Evolutionary conservation across 305 asterid species (phyloP).

Genomic region (Ilex paraguariensis): DNA sequence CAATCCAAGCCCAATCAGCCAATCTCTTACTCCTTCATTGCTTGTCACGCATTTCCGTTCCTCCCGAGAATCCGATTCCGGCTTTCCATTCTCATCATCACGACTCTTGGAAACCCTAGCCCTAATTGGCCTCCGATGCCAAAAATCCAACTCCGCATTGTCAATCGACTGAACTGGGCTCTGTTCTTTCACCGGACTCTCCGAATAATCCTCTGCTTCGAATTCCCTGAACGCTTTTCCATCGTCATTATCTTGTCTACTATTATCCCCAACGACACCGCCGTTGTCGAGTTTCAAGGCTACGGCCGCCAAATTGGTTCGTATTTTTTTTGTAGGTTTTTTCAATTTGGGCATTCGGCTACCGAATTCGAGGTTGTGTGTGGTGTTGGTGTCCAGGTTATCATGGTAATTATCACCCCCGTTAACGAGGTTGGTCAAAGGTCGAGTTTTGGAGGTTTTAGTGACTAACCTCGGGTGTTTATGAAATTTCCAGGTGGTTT

Average conservation of each 20-base stretch:
- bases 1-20: constrained; percentile 80
- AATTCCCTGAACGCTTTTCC: constrained; percentile 49
- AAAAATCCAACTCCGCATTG: constrained; percentile 71
- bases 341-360: constrained; percentile 58
- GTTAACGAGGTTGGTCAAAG: constrained; percentile 82
- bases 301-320: constrained; percentile 70
- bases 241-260: constrained; percentile 42
- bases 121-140: constrained; percentile 68
- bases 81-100: constrained; percentile 17
- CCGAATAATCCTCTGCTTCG: constrained; percentile 50
- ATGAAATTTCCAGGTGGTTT: constrained; percentile 63
- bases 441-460: constrained; percentile 83
- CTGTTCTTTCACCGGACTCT: constrained; percentile 54
- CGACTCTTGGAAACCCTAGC: constrained; percentile 45
- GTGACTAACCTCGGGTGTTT: constrained; percentile 79
- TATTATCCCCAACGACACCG: constrained; percentile 23
- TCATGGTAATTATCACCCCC: constrained; percentile 40
- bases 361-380: constrained; percentile 23
- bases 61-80: constrained; percentile 11
- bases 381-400: constrained; percentile 18
- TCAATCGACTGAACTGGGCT: constrained; percentile 67
- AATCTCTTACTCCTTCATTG: constrained; percentile 63
- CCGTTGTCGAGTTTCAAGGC: constrained; percentile 23
- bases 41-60: constrained; percentile 35
- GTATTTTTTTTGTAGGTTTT: constrained; percentile 62